Evolutionary conservation across 495 filamentous ascomycete genomes (phyloP).

Genomic region (Penicillium angulare): DNA sequence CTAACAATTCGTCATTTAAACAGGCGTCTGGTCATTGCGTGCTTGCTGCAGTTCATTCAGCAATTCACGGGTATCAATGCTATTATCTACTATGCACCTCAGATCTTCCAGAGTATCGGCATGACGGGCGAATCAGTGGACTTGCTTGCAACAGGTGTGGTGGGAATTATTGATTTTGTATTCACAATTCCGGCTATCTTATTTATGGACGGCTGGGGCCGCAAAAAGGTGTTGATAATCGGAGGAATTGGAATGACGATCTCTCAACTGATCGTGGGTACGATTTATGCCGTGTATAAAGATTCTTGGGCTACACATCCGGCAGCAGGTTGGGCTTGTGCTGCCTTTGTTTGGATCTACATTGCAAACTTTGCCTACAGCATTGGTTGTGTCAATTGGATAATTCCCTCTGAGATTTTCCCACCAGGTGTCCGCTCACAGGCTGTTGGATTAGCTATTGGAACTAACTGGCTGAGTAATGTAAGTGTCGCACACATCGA

Average conservation of each 20-base stretch:
- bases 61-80: constrained; percentile 23
- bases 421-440: constrained; percentile 3
- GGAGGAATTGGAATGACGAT: constrained; percentile 67
- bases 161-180: constrained; percentile 66
- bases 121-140: constrained; percentile 50
- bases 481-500: neutral
- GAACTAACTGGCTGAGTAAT: constrained; percentile 21
- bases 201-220: constrained; percentile 64
- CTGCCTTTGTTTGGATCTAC: constrained; percentile 74
- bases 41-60: constrained; percentile 8
- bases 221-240: constrained; percentile 59
- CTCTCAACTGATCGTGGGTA: constrained; percentile 58
- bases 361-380: constrained; percentile 14
- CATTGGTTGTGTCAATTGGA: constrained; percentile 11
- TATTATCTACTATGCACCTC: constrained; percentile 61
- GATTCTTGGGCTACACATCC: constrained; percentile 56
- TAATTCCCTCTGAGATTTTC: constrained; percentile 12
- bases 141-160: constrained; percentile 60
- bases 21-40: neutral
- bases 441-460: constrained; percentile 6
- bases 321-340: constrained; percentile 69
- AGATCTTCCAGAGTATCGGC: constrained; percentile 55
- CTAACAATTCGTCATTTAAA: neutral
- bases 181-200: constrained; percentile 60
- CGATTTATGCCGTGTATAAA: constrained; percentile 60